A percentile compares a stretch with the other conserved stretches of the same genome.
phyloP scores from a whole-genome alignment of 306 rosid genomes.

The Quercus bicolor region DNA sequence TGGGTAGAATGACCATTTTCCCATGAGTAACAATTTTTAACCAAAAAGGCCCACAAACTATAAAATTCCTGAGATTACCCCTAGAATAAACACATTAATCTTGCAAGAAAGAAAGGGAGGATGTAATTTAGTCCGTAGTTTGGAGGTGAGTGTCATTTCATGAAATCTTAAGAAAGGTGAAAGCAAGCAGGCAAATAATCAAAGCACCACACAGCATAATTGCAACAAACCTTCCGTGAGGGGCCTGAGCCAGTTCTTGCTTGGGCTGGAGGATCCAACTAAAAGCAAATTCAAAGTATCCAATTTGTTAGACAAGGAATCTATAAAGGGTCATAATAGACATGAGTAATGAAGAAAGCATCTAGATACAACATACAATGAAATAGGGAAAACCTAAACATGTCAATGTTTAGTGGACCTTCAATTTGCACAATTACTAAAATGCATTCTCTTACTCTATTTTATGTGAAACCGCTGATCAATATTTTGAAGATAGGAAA shows the following conservation, averaged over 20 bases:
- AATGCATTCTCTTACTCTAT: background rate
- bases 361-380: background rate
- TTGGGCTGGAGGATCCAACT: constrained; percentile 83
- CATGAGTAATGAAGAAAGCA: constrained; percentile 12
- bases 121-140: no score
- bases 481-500: background rate
- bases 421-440: background rate
- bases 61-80: no score
- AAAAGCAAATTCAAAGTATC: constrained; percentile 22
- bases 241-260: constrained; percentile 81
- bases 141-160: no score
- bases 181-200: background rate
- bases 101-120: no score
- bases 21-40: no score
- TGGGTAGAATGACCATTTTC: no score
- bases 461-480: no score
- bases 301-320: constrained; percentile 3
- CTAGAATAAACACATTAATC: no score
- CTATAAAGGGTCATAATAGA: constrained; percentile 5
- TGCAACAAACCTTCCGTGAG: constrained; percentile 76
- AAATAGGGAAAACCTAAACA: background rate
- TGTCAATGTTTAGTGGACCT: background rate
- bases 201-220: constrained; percentile 4
- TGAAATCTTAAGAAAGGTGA: no score
- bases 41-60: no score